Base-by-base conservation (phyloP, 2,329 filamentous ascomycete species). In the Diaporthe citrichinensis region DNA sequence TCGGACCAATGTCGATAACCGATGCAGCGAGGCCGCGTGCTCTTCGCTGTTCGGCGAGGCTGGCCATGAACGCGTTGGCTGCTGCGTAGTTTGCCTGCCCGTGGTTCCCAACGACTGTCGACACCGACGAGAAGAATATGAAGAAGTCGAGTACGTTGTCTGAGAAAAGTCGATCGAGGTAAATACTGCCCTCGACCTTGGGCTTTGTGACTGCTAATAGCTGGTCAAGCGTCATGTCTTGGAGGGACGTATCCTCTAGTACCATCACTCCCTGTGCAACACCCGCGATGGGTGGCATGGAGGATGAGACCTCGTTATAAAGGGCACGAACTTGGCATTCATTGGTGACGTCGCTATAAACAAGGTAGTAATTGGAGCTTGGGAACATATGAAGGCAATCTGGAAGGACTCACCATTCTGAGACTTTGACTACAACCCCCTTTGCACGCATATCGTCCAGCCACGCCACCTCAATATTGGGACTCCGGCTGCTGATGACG, bases 401-500 rank as follows among this genome's bases (percentile, higher is more conserved):
- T 15, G 10, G 41, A 8, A 44, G 41, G 7, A 44, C 41, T 17
- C 3, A 10, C 20, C 17, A 51, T 2, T 25, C 12, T n/a, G 46
- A n/a, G 3, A 25, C 23, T 51, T 31, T 57, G 8, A 49, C 44
- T 3, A 9, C 20, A 4, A 9, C 17, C 44, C 44, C 44, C 17
- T 8, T 49, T 20, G 17, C 41, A 8, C 15, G 41, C 20, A 49
- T 49, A 20, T 71, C 49, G 17, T 80, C 71, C 9, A 84, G 41
- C 78, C 80, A 84, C 2, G 41, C 55, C 3, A 78, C 59, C 10
- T 84, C 79, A 2, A 86, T 74, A 4, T 82, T 78, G 4, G 85
- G 81, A 17, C 80, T 81, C 0, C 87, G 83, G 68, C 85, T 87
- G 0, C 84, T 82, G 2, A 89, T 46, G 0, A 82, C 83, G 1